A percentile compares a stretch with the other conserved stretches of the same genome.
These are phyloP conservation scores for Sclerospora graminicola DNA, from an alignment of 352 stramenopile species.

Conservation along the genomic window DNA sequence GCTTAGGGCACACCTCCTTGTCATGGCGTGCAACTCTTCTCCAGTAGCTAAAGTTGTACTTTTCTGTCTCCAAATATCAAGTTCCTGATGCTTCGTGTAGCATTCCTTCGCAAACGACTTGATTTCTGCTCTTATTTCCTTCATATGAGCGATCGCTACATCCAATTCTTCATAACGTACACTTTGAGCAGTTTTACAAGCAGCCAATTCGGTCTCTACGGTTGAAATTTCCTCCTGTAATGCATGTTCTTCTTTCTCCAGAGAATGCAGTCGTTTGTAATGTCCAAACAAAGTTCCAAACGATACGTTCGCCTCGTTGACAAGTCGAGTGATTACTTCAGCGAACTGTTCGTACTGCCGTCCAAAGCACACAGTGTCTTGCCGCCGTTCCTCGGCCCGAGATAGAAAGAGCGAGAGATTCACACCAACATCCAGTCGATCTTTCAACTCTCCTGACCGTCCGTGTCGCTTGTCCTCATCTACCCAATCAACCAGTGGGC, in stretches of 20 bases:
- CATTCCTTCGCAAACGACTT: conserved; percentile 36
- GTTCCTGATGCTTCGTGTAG: conserved; percentile 35
- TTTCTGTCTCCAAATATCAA: conserved; percentile 29
- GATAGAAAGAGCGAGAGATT: conserved; percentile 82
- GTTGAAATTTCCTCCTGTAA: conserved; percentile 7
- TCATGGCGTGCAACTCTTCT: conserved; percentile 5
- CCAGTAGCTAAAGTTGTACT: conserved; percentile 12
- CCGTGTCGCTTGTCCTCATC: conserved; percentile 28
- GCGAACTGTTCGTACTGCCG: conserved; percentile 21
- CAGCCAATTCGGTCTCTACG: conserved; percentile 5
- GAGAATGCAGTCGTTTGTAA: conserved; percentile 7
- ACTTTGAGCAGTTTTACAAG: conserved; percentile 3
- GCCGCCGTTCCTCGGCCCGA: conserved; percentile 58
- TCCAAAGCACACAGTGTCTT: conserved; percentile 46
- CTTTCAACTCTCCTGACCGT: conserved; percentile 37
- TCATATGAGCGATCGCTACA: not conserved
- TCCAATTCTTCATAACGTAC: conserved; percentile 4
- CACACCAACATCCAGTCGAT: conserved; percentile 73
- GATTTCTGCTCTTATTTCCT: conserved; percentile 14
- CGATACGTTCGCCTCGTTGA: conserved; percentile 12
- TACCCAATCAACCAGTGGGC: conserved; percentile 74
- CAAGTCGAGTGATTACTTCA: conserved; percentile 7
- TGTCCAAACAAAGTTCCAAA: conserved; percentile 13
- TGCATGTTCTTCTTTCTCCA: conserved; percentile 21
- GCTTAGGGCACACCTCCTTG: conserved; percentile 2